Base-by-base conservation (phyloP, 352 stramenopile species). In the Phytophthora citricola region DNA sequence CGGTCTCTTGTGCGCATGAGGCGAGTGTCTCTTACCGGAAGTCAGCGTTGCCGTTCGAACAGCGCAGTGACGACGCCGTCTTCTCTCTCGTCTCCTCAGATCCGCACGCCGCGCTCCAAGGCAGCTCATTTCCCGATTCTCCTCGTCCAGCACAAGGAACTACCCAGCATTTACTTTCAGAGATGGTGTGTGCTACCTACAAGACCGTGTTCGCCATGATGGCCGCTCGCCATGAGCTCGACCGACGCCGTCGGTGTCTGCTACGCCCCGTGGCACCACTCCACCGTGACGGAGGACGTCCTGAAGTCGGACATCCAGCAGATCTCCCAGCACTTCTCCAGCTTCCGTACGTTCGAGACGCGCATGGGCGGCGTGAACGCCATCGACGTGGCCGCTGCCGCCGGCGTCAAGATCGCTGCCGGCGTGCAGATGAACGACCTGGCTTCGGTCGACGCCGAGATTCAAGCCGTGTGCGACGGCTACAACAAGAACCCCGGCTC, bases 311-410 rank as follows among this genome's bases (percentile, higher is more conserved):
- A 88, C 52, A 62, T 88, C 10, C 15, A 55, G 12, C 56, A 74
- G 53, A 66, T 85, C 8, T 63, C 52, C 31, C 36, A 79, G 69
- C 69, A 78, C 63, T 94, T 92, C 67, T 69, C 67, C 32, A 71
- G 68, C 52, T 76, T 94, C 34, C 86, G 86, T 55, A 91, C 86
- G 43, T 94, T 83, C 74, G 76, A 93, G 67, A 75, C 79, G 31
- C 68, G 69, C 41, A 89, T 92, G 54, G 73, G 59, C 58, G 59
- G 63, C 45, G 2, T 80, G 4, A 93, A 92, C 63, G 63, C 73
- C 24, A 78, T 91, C 45, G 55, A 85, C 24, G 38, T 78, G 1
- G 83, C 81, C 3, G 69, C 73, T 3, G 29, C 41, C 1, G 71
- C 58, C 20, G 81, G 77, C 6, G 32, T 93, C 29, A 83, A 90